Conservation (phyloP, 2,329 filamentous ascomycete genomes). For the Colletotrichum lupini region DNA sequence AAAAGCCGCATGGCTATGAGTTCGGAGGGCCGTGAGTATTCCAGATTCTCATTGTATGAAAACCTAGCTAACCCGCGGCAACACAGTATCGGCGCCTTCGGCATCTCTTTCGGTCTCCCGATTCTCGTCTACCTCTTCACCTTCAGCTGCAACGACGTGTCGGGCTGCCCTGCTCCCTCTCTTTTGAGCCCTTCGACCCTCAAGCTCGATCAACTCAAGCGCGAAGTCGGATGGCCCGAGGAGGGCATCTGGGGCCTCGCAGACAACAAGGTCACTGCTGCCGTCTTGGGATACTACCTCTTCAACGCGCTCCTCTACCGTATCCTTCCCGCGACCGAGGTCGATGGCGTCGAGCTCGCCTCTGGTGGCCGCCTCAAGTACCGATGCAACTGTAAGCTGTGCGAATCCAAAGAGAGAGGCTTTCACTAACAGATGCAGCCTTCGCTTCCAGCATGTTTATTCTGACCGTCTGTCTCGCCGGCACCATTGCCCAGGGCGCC, state of each 20-base stretch:
- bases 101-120: slow-evolving; percentile 84
- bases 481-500: slow-evolving; percentile 80
- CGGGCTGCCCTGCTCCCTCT: slow-evolving; percentile 89
- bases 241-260: slow-evolving; percentile 77
- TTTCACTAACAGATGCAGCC: slow-evolving; percentile 58
- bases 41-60: rapidly evolving
- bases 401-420: not conserved
- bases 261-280: slow-evolving; percentile 76
- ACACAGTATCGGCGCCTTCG: slow-evolving; percentile 74
- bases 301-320: slow-evolving; percentile 80
- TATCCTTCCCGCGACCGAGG: slow-evolving; percentile 78
- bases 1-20: slow-evolving; percentile 58
- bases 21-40: slow-evolving; percentile 62
- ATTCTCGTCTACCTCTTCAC: slow-evolving; percentile 81
- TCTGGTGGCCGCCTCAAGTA: slow-evolving; percentile 83
- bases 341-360: slow-evolving; percentile 76
- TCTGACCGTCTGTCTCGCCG: slow-evolving; percentile 76
- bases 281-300: slow-evolving; percentile 80
- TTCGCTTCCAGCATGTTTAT: slow-evolving; percentile 81
- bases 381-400: slow-evolving; percentile 76
- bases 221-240: slow-evolving; percentile 83
- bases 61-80: not conserved
- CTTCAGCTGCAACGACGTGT: slow-evolving; percentile 92
- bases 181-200: slow-evolving; percentile 79
- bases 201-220: slow-evolving; percentile 77